Conservation (phyloP, 805 yeast genomes). For the Schwanniomyces pseudopolymorphus region DNA sequence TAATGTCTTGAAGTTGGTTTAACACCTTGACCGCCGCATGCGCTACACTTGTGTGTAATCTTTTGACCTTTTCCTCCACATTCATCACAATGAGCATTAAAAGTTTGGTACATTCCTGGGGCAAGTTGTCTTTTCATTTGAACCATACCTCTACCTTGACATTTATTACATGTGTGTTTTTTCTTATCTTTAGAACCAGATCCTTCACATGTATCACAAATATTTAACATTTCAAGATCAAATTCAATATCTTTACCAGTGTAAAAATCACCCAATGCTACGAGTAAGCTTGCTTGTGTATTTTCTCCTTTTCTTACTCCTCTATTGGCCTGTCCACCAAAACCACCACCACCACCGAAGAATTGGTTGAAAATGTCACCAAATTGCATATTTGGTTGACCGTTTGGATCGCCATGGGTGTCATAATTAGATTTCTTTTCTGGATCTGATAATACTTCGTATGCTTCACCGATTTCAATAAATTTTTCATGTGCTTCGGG, state of each 20-base stretch:
- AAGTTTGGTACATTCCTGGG: slow-evolving; percentile 86
- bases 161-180: slow-evolving; percentile 59
- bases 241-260: slow-evolving; percentile 66
- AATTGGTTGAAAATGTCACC: slow-evolving; percentile 58
- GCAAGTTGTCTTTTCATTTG: slow-evolving; percentile 72
- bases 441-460: slow-evolving; percentile 74
- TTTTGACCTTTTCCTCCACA: slow-evolving; percentile 79
- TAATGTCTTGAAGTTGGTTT: slow-evolving; percentile 54
- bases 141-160: slow-evolving; percentile 75
- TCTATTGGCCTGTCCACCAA: slow-evolving; percentile 23
- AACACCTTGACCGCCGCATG: slow-evolving; percentile 73
- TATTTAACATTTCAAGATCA: slow-evolving; percentile 63
- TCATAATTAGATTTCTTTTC: slow-evolving; percentile 73
- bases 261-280: slow-evolving; percentile 66
- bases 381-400: slow-evolving; percentile 40
- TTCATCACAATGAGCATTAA: slow-evolving; percentile 73
- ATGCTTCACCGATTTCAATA: slow-evolving; percentile 90
- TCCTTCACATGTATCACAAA: slow-evolving; percentile 79
- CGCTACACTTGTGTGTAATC: slow-evolving; percentile 62
- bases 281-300: slow-evolving; percentile 53
- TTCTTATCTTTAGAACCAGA: slow-evolving; percentile 82
- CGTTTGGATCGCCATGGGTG: slow-evolving; percentile 69
- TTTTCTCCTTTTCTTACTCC: slow-evolving; percentile 62
- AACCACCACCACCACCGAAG: slow-evolving; percentile 31
- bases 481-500: slow-evolving; percentile 84